Evolutionary conservation across 148 eudicot species (phyloP), one percentile per base, ranked within the genome.

Genomic region (Rhododendron henanense): DNA sequence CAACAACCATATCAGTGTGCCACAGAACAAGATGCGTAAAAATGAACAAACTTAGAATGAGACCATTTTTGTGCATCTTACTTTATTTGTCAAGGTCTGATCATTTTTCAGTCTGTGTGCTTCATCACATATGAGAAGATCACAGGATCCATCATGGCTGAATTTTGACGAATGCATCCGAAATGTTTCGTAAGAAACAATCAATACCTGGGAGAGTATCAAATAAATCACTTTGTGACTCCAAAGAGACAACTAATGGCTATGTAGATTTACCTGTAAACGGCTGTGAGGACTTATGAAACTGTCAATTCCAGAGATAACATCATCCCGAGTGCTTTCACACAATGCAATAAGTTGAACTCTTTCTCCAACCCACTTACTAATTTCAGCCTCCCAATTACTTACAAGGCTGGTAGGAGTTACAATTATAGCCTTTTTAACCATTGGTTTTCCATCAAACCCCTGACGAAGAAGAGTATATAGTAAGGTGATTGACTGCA

Each of bases 61-160:
- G n/a, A 28, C 15, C 48, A 45, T 23, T 16, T 37, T 6, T 37
- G 23, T 78, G 19, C 16, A 81, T 85, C 98, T 90, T 91, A 95
- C 99, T 91, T 87, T 89, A 90, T 97, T 95, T 21, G 99, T 97
- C 83, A 94, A 84, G 19, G 99, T 97, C 91, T 97, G 99, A 78
- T 94, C 98, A 92, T 97, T 97, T 88, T 97, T 97, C 83, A 97
- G 91, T 90, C 99, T 91, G 89, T 97, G 99, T 90, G 99, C 99
- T 90, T 97, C 99, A 90, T 97, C 99, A 85, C 99, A 97, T 35
- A 97, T 94, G 85, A 97, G 95, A 78, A 97, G 98, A 88, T 97
- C 99, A 87, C 98, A 95, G 39, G 98, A 93, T 80, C 95, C 97
- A 84, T 89, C 91, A 79, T 91, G 84, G 86, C 88, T 90, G 84